Evolutionary conservation across 1,284 basidiomycete genomes (phyloP), one percentile per base, ranked within the genome.

Genomic region (Golubevia sp.): DNA sequence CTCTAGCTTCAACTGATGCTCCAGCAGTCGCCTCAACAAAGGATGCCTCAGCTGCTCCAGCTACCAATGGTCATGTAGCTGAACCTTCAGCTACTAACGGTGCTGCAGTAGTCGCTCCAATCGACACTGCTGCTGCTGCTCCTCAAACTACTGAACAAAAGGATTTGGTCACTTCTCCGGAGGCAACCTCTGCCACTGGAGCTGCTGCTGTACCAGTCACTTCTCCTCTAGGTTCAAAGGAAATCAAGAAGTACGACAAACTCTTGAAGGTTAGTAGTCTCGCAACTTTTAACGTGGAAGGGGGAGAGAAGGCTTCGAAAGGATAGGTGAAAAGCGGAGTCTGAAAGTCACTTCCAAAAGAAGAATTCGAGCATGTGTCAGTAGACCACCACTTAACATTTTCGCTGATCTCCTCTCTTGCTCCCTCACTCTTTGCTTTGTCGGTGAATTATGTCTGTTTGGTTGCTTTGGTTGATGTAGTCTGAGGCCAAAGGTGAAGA

Each of bases 171-270:
- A 20, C 54, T 25, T 26, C 55, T 7, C 62, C 58, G 6, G 63
- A 61, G 23, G 57, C 59, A 53, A 59, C 67, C 24, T 27, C 58
- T 5, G 62, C 67, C n/a, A 63, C 67, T 49, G n/a, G n/a, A n/a
- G 62, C 61, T 6, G 3, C 65, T 66, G 25, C 21, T 13, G 13
- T 15, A 26, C 27, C 25, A 21, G n/a, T 21, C 56, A 34, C 21
- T 15, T 30, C 66, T 2, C 65, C 71, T 3, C 57, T 76, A n/a
- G 60, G 52, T 51, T 52, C 69, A 59, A 73, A 74, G 66, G 74
- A 76, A 25, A 50, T 67, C 52, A 77, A 77, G 68, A 75, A 76
- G 71, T 68, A 74, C 67, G 70, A 73, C 63, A 77, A 77, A 67
- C 67, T 77, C 21, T 34, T 34, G 30, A 34, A 34, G 30, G 30